A percentile compares a stretch with the other conserved stretches of the same genome.
Conservation (phyloP, 2,329 filamentous ascomycete genomes). For the Aspergillus melleus region DNA sequence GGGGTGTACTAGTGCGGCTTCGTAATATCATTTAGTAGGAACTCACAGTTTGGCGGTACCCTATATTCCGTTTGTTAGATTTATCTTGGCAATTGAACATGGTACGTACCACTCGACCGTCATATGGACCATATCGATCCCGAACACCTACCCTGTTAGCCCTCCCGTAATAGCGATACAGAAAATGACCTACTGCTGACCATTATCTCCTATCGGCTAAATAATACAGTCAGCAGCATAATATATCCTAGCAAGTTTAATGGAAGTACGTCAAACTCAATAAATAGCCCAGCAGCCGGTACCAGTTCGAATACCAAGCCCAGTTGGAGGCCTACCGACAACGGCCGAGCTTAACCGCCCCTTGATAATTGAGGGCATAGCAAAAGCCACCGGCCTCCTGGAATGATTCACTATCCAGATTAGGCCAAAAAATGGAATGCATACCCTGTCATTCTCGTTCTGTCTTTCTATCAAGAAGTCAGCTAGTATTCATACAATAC, state of each 20-base stretch:
- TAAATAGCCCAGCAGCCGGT: not conserved
- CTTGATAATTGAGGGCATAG: not conserved
- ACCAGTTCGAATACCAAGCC: not conserved
- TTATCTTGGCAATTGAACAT: not conserved
- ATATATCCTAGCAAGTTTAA: not conserved
- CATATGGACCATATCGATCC: not conserved
- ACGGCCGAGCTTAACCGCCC: not conserved
- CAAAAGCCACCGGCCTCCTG: not conserved
- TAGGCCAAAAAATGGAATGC: not conserved
- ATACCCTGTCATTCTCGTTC: not conserved
- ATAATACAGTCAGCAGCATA: not conserved
- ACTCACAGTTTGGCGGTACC: not conserved
- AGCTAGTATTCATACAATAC: not conserved
- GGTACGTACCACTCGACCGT: not conserved
- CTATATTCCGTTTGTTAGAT: not conserved
- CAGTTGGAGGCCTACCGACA: not conserved
- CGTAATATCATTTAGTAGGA: not conserved
- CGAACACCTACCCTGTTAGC: not conserved
- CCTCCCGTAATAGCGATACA: not conserved
- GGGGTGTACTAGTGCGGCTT: not conserved
- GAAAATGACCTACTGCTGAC: not conserved
- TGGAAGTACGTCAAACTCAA: not conserved
- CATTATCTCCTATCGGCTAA: not conserved
- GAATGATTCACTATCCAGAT: not conserved
- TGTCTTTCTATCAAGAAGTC: not conserved